Conservation (phyloP, 306 rosid species). For the Inga leiocalycina region DNA sequence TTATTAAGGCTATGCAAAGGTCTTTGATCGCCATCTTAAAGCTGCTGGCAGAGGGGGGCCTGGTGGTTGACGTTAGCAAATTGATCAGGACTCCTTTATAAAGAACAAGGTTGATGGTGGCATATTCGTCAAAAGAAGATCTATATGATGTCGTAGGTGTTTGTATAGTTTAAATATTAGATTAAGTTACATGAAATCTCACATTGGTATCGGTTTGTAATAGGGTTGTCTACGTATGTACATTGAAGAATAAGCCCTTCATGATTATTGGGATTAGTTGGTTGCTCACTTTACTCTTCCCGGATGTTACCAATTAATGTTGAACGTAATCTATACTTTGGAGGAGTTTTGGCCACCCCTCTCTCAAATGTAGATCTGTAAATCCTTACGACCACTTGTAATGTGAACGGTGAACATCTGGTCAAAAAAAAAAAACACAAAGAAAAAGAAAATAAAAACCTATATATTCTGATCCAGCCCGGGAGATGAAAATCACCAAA, state of each 20-base stretch:
- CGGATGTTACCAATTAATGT: neutral
- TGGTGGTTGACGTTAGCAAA: slow-evolving; percentile 65
- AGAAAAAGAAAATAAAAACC: neutral
- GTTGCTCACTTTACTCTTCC: slow-evolving; percentile 6
- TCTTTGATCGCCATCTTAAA: no score
- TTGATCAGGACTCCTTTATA: slow-evolving; percentile 75
- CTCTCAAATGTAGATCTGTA: no score
- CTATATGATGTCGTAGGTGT: neutral
- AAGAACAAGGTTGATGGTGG: slow-evolving; percentile 55
- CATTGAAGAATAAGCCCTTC: neutral
- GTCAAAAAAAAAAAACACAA: neutral
- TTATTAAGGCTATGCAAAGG: neutral
- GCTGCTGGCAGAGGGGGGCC: slow-evolving; percentile 38
- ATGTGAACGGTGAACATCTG: neutral
- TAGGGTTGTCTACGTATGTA: neutral
- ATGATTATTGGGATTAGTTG: neutral
- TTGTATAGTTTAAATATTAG: slow-evolving; percentile 35
- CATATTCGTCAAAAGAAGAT: neutral
- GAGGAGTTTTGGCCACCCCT: neutral
- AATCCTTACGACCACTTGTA: neutral
- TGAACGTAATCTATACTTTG: no score
- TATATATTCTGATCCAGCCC: neutral
- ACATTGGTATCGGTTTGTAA: neutral
- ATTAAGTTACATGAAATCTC: neutral
- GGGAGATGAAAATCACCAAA: slow-evolving; percentile 2